Conservation (phyloP, 2,329 filamentous ascomycete species). For the Helotiales sp. region DNA sequence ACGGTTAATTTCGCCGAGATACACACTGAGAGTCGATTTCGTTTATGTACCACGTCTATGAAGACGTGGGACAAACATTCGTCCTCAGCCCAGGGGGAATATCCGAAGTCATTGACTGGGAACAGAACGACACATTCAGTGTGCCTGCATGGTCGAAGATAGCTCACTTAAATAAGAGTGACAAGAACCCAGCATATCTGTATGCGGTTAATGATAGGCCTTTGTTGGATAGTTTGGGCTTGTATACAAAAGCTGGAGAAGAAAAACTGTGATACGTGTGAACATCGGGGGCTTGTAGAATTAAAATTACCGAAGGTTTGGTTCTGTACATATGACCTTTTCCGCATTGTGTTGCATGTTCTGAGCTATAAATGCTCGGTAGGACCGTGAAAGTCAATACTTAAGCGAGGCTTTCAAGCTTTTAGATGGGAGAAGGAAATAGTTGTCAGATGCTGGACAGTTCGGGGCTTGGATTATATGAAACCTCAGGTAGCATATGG, state of each 20-base stretch:
- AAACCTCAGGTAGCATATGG: too few relatives aligned
- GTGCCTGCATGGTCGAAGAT: neutral
- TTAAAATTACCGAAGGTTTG: too few relatives aligned
- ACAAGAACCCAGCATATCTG: neutral
- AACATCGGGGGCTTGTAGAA: neutral
- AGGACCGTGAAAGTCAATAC: too few relatives aligned
- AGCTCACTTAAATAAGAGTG: neutral
- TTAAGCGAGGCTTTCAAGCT: too few relatives aligned
- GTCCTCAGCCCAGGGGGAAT: neutral
- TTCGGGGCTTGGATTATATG: too few relatives aligned
- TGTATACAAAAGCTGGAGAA: neutral
- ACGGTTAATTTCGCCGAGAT: conserved; percentile 51
- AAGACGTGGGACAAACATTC: neutral
- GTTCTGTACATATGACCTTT: too few relatives aligned
- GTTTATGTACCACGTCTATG: neutral
- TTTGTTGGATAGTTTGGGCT: neutral
- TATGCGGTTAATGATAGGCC: neutral
- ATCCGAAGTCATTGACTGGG: neutral
- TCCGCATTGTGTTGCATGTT: too few relatives aligned
- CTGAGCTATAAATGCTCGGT: too few relatives aligned
- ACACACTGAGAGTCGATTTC: neutral
- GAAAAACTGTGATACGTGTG: neutral
- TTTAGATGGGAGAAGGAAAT: too few relatives aligned
- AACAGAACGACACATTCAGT: neutral
- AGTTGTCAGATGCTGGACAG: too few relatives aligned